Percentiles rank a stretch among this genome's conserved stretches.
Evolutionary conservation across 2,329 filamentous ascomycete genomes (phyloP).

Genomic region (Zymoseptoria ardabiliae): DNA sequence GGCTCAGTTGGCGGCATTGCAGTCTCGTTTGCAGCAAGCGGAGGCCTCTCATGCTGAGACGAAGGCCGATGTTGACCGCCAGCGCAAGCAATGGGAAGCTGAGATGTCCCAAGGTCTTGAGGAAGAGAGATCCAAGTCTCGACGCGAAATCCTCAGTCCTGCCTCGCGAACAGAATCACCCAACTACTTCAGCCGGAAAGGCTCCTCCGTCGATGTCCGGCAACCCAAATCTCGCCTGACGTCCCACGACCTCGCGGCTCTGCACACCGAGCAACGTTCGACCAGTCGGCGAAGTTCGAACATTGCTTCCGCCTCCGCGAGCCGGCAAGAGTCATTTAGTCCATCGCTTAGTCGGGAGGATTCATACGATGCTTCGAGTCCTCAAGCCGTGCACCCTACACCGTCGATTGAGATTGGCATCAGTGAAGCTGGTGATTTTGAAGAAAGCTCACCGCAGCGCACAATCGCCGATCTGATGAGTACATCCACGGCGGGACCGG

Average conservation of each 20-base stretch:
- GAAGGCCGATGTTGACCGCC: conserved; percentile 49
- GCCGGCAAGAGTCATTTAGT: conserved; percentile 40
- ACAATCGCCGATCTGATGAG: conserved; percentile 51
- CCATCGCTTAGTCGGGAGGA: conserved; percentile 13
- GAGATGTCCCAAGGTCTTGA: conserved; percentile 54
- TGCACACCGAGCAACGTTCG: conserved; percentile 24
- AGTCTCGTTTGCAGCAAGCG: conserved; percentile 56
- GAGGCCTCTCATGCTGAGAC: conserved; percentile 57
- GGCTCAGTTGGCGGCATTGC: conserved; percentile 54
- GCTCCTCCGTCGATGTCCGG: conserved; percentile 26
- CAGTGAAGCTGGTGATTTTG: conserved; percentile 47
- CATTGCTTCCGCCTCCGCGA: conserved; percentile 23
- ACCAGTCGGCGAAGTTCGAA: conserved; percentile 27
- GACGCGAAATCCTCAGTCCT: conserved; percentile 31
- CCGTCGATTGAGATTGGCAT: conserved; percentile 42
- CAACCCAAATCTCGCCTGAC: conserved; percentile 25
- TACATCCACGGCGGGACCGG: conserved; percentile 62
- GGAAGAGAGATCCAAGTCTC: conserved; percentile 57
- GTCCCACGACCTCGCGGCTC: conserved; percentile 21
- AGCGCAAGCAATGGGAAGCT: conserved; percentile 52
- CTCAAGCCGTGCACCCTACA: conserved; percentile 27
- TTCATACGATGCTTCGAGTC: neutral
- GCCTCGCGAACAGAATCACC: conserved; percentile 31
- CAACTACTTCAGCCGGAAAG: conserved; percentile 32
- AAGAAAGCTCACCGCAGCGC: conserved; percentile 57